Evolutionary conservation across 306 rosid genomes (phyloP).

Genomic region (Cucurbita pepo): DNA sequence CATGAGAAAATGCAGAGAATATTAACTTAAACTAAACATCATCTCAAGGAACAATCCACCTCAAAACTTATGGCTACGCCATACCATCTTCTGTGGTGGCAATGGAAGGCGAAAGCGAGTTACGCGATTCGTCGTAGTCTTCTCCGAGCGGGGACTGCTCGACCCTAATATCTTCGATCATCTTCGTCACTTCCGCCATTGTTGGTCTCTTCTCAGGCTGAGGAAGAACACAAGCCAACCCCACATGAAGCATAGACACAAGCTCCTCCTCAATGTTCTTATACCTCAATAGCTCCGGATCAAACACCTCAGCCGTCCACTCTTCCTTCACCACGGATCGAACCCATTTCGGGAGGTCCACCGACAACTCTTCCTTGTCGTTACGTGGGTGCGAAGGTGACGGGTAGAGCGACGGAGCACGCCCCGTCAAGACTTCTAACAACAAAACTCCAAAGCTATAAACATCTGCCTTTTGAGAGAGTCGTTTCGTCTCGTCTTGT

Average conservation of each 20-base stretch:
- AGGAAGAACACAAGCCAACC: slow-evolving; percentile 56
- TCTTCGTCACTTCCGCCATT: slow-evolving; percentile 68
- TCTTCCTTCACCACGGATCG: slow-evolving; percentile 88
- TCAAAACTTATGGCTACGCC: slow-evolving; percentile 1
- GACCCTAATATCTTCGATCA: slow-evolving; percentile 89
- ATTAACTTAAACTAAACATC: background rate
- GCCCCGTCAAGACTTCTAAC: slow-evolving; percentile 75
- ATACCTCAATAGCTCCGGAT: slow-evolving; percentile 72
- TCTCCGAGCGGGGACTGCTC: slow-evolving; percentile 91
- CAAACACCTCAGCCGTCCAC: slow-evolving; percentile 98
- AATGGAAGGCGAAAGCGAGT: slow-evolving; percentile 78
- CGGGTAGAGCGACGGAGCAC: slow-evolving; percentile 63
- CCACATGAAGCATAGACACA: slow-evolving; percentile 83
- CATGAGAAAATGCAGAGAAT: slow-evolving; percentile 1
- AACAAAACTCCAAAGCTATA: slow-evolving; percentile 75
- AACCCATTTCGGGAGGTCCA: slow-evolving; percentile 89
- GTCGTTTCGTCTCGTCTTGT: slow-evolving; percentile 56
- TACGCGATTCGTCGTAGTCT: slow-evolving; percentile 76
- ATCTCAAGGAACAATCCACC: background rate
- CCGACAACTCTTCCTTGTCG: slow-evolving; percentile 34
- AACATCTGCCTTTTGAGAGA: slow-evolving; percentile 79
- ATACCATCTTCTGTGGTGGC: slow-evolving; percentile 92
- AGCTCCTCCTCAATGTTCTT: slow-evolving; percentile 99
- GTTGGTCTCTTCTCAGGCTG: slow-evolving; percentile 84
- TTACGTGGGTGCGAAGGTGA: slow-evolving; percentile 30